These are phyloP conservation scores for Leucocoprinus sp. DNA, from an alignment of 768 basidiomycete species.

Conservation along the genomic window DNA sequence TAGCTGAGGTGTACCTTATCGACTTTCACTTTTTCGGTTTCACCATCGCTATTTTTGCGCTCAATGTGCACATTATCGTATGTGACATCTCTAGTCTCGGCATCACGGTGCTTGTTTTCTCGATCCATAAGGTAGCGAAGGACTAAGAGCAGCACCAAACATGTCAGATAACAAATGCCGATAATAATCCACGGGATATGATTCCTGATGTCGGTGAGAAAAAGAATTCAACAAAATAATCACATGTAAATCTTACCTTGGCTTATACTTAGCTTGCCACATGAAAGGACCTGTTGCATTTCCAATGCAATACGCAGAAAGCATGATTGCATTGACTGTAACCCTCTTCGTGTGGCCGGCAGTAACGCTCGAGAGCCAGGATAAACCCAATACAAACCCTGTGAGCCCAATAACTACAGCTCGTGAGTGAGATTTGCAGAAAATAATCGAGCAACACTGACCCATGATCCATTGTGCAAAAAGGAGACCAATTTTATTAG, in stretches of 20 bases:
- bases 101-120: constrained; percentile 61
- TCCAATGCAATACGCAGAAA: constrained; percentile 57
- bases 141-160: constrained; percentile 36
- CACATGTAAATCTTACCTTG: constrained; percentile 33
- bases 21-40: constrained; percentile 44
- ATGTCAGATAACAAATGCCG: constrained; percentile 48
- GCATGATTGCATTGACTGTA: constrained; percentile 64
- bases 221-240: neutral
- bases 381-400: constrained; percentile 50
- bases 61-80: constrained; percentile 61
- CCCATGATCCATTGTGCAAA: constrained; percentile 50
- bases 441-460: constrained; percentile 13
- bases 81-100: constrained; percentile 40
- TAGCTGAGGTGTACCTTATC: constrained; percentile 45
- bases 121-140: constrained; percentile 46
- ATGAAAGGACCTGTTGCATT: constrained; percentile 71
- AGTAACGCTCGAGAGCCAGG: constrained; percentile 60
- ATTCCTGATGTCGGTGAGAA: constrained; percentile 35
- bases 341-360: constrained; percentile 69
- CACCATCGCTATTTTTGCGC: constrained; percentile 41
- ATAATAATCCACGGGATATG: constrained; percentile 75
- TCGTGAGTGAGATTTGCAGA: neutral
- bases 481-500: constrained; percentile 55
- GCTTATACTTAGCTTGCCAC: constrained; percentile 64
- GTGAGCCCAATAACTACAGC: constrained; percentile 37